Evolutionary conservation across 352 stramenopile species (phyloP), one percentile per base, ranked within the genome.

Genomic region (Phytophthora palmivora): DNA sequence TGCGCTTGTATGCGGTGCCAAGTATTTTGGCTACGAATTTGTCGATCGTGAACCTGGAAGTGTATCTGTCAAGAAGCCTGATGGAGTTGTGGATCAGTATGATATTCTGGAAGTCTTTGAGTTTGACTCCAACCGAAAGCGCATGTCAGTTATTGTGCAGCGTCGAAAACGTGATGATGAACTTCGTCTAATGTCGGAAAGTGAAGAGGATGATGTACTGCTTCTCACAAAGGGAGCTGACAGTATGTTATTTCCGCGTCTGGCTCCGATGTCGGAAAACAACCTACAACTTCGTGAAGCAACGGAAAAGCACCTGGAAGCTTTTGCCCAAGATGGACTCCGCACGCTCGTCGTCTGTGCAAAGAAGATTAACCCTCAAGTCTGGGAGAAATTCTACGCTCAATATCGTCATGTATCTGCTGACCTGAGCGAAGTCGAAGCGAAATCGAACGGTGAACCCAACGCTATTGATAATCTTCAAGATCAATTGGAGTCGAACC

Each of bases 81-180:
- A 87, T 16, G 84, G 78, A 0, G 45, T 58, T 0, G 36, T 89
- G n/a, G 83, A 91, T 16, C 60, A 80, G 48, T 98, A 96, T 63
- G 78, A 97, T 44, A 82, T 98, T 7, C 67, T 98, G 6, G 91
- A 96, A 59, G 91, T 97, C 11, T 97, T 98, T 37, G 91, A 97
- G 62, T 98, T 98, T 59, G 89, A 97, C 62, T 97, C 83, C 12
- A 89, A 78, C 14, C 75, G 88, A 30, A 96, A 96, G 67, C 79
- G 88, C 6, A 96, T 96, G 87, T 87, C 85, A 0, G 86, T 95
- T 6, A 74, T 95, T n/a, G 81, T 96, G 2, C 78, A 91, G 51
- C 77, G 81, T 30, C 78, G 72, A 0, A 89, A 87, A 43, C 83
- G 73, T 15, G 87, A 93, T 12, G 72, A 87, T 26, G 82, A 94